Evolutionary conservation across 2,329 filamentous ascomycete species (phyloP).

Genomic region (Venturia pyrina): DNA sequence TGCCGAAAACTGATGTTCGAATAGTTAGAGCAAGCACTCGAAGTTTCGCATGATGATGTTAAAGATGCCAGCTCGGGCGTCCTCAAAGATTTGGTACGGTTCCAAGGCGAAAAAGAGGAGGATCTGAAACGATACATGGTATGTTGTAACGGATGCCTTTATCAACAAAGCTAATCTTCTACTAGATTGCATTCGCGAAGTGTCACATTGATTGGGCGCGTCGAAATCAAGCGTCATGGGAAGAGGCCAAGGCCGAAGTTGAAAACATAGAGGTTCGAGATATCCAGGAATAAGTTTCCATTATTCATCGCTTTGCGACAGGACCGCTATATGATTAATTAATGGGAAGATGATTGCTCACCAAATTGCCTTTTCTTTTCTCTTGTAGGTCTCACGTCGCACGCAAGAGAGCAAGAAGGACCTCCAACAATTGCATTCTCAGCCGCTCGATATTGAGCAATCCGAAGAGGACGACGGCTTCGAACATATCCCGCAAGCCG

Average conservation of each 20-base stretch:
- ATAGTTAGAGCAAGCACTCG: conserved; percentile 79
- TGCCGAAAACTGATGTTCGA: conserved; percentile 13
- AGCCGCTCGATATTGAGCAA: neutral
- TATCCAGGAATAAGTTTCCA: conserved; percentile 5
- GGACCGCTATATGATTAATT: neutral
- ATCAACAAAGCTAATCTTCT: neutral
- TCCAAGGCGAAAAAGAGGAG: conserved; percentile 92
- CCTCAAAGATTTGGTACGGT: conserved; percentile 79
- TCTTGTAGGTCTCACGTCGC: neutral
- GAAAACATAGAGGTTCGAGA: conserved; percentile 60
- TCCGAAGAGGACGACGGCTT: neutral
- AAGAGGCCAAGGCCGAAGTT: conserved; percentile 78
- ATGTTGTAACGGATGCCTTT: conserved; percentile 25
- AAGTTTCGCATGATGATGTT: conserved; percentile 82
- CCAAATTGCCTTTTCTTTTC: neutral
- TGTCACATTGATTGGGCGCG: conserved; percentile 92
- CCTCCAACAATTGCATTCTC: neutral
- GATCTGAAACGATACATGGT: conserved; percentile 95
- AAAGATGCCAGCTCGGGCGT: conserved; percentile 86
- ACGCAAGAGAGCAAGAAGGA: neutral
- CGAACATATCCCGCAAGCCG: neutral
- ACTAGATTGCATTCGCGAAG: conserved; percentile 78
- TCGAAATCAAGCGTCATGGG: conserved; percentile 85
- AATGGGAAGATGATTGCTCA: neutral
- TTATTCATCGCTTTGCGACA: neutral